Evolutionary conservation across 148 eudicot genomes (phyloP).

Genomic region (Camellia japonica): DNA sequence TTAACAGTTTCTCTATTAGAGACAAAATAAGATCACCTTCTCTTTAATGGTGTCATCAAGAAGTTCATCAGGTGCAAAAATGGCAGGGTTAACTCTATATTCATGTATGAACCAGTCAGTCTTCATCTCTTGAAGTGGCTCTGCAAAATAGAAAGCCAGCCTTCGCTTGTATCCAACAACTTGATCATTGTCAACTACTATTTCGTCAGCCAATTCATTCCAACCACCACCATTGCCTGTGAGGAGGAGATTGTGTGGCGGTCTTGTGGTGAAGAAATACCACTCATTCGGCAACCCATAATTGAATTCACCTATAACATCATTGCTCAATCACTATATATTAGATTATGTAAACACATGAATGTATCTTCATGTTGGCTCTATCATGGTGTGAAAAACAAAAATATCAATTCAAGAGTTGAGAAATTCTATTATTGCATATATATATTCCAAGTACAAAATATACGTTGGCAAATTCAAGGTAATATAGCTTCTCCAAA

Average conservation of each 20-base stretch:
- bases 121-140: not conserved
- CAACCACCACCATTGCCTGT: not conserved
- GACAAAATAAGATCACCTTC: not conserved
- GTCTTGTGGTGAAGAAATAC: not conserved
- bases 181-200: not conserved
- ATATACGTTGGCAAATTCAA: too few relatives aligned
- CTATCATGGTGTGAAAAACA: too few relatives aligned
- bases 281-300: not conserved
- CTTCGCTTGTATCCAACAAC: not conserved
- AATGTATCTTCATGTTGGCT: too few relatives aligned
- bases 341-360: too few relatives aligned
- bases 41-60: not conserved
- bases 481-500: too few relatives aligned
- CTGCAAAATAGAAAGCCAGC: not conserved
- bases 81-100: not conserved
- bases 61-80: constrained; percentile 6
- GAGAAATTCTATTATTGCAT: not conserved
- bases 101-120: constrained; percentile 1
- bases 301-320: not conserved
- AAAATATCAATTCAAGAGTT: too few relatives aligned
- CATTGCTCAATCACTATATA: not conserved
- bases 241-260: not conserved
- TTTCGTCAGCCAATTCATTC: not conserved
- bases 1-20: too few relatives aligned
- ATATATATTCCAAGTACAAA: too few relatives aligned